A percentile compares a stretch with the other conserved stretches of the same genome.
phyloP scores from a whole-genome alignment of 1,284 basidiomycete species.

The Pascua guehoae region DNA sequence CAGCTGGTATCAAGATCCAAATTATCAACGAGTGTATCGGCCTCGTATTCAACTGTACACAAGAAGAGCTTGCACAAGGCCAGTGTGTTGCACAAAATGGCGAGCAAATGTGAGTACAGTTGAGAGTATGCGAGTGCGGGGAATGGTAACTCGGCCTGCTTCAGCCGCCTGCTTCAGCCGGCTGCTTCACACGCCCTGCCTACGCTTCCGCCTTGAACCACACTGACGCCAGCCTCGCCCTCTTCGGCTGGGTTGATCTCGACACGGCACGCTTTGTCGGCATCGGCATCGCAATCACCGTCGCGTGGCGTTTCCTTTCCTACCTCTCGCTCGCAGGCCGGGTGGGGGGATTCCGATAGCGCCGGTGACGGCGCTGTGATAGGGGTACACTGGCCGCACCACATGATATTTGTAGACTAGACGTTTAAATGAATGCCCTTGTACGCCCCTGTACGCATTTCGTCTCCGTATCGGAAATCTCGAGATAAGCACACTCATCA shows the following conservation, averaged over 20 bases:
- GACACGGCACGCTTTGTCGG: conserved; percentile 44
- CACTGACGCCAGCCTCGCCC: conserved; percentile 25
- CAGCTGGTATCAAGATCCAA: conserved; percentile 39
- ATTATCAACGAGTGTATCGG: conserved; percentile 52
- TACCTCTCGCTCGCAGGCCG: conserved; percentile 25
- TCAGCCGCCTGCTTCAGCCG: not conserved
- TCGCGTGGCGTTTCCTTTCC: conserved; percentile 41
- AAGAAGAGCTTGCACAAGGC: conserved; percentile 38
- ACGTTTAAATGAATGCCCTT: too few species aligned
- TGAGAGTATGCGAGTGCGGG: conserved; percentile 6
- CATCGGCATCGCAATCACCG: conserved; percentile 42
- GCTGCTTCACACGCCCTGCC: too few species aligned
- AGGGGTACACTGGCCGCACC: too few species aligned
- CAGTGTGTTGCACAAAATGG: conserved; percentile 49
- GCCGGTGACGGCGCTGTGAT: too few species aligned
- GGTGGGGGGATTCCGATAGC: conserved; percentile 29
- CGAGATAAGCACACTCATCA: too few species aligned
- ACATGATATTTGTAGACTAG: too few species aligned
- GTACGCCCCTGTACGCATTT: too few species aligned
- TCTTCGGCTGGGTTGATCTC: conserved; percentile 45
- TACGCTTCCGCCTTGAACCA: not conserved
- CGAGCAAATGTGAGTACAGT: conserved; percentile 44
- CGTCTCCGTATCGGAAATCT: too few species aligned
- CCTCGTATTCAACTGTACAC: conserved; percentile 45
- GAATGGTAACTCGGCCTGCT: conserved; percentile 3